phyloP scores from a whole-genome alignment of 352 stramenopile species.

The Pythium myriotylum region DNA sequence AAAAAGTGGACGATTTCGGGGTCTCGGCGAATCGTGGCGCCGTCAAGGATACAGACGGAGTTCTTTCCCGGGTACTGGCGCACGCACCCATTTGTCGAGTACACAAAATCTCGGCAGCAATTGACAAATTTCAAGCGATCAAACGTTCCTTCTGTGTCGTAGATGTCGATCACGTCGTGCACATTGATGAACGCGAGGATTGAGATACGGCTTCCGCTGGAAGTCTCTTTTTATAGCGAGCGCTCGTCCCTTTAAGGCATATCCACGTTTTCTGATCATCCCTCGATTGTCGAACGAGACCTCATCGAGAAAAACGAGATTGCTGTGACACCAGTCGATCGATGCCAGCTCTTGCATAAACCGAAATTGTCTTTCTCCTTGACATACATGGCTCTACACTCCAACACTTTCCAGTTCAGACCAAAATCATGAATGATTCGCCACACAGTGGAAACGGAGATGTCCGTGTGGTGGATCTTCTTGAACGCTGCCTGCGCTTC shows the following conservation, averaged over 20 bases:
- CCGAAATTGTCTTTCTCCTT: conserved; percentile 28
- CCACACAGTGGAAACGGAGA: background rate
- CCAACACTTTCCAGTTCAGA: conserved; percentile 35
- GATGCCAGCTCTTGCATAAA: conserved; percentile 31
- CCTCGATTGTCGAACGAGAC: conserved; percentile 37
- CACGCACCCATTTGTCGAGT: conserved; percentile 2
- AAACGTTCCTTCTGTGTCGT: conserved; percentile 35
- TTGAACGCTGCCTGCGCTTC: conserved; percentile 11
- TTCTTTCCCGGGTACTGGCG: conserved; percentile 24
- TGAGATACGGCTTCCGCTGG: conserved; percentile 32
- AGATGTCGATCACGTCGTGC: conserved; percentile 34
- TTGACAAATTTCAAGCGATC: conserved; percentile 7
- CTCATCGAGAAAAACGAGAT: conserved; percentile 30
- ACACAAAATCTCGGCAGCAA: no score
- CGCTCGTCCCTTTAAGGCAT: conserved; percentile 24
- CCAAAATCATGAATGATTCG: conserved; percentile 21
- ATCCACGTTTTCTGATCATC: conserved; percentile 34
- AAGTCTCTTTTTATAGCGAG: conserved; percentile 31
- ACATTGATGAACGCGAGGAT: conserved; percentile 10
- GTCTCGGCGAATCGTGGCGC: conserved; percentile 29
- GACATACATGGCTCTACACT: conserved; percentile 32
- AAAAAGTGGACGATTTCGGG: conserved; percentile 40
- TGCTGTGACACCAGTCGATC: conserved; percentile 23
- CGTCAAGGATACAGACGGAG: conserved; percentile 42
- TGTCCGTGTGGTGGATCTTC: conserved; percentile 3